Evolutionary conservation across 2,329 filamentous ascomycete genomes (phyloP), one percentile per base, ranked within the genome.

Genomic region (Fusarium sp.): DNA sequence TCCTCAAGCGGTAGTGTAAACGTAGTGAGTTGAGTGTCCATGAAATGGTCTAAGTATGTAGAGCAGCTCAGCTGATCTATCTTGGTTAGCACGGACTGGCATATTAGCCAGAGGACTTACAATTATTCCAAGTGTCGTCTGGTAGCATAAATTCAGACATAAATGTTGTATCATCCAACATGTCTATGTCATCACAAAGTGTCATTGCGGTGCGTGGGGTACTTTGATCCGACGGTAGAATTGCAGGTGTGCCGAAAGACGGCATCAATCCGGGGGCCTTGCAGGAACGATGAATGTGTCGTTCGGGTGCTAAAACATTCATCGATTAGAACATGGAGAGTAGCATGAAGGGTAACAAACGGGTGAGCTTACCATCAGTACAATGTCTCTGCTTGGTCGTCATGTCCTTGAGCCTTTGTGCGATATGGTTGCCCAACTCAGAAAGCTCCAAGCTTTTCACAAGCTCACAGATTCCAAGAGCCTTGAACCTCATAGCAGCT

Each of bases 351-450:
- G 23, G 7, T 8, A 23, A 3, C 23, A 8, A 7, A 6, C 23
- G 23, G 23, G 23, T 7, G 22, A 3, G 15, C 46, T 51, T 32
- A 51, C 48, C 49, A 23, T 32, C 15, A n/a, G 7, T 7, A 13
- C n/a, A 15, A 25, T 25, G 14, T n/a, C 17, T n/a, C 14, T 37
- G 22, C 7, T 14, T 22, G 19, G 37, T 33, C 9, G 49, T 52
- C 49, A 52, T 52, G 4, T 52, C 49, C 15, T 52, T 22, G 7
- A 52, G 7, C n/a, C 19, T 14, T 23, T 43, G 49, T 43, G 49
- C 37, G 4, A 52, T 32, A 14, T 52, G 15, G 11, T 32, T 33
- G 14, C 49, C 49, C 37, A 52, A 23, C 19, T 52, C 37, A 5
- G 49, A 32, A 6, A 52, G 49, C 6, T 33, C 37, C 37, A 52